Conservation (phyloP, 2,329 filamentous ascomycete species). For the Boeremia exigua region DNA sequence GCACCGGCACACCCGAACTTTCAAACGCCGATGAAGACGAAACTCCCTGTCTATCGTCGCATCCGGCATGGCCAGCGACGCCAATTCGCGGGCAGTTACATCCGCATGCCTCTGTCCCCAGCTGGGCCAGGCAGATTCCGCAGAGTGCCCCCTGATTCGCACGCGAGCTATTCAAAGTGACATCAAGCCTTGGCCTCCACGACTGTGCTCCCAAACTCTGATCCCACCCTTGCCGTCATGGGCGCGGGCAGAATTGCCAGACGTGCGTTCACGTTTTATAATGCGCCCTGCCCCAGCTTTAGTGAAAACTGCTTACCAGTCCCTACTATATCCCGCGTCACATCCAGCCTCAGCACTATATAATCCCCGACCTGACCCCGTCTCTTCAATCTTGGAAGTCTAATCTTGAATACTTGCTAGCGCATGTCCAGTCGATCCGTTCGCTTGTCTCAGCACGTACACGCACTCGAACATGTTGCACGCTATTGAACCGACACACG, state of each 20-base stretch:
- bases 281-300: constrained; percentile 31
- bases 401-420: constrained; percentile 8
- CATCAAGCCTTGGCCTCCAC: constrained; percentile 40
- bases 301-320: constrained; percentile 21
- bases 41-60: constrained; percentile 13
- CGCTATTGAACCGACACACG: constrained; percentile 38
- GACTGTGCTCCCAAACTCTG: constrained; percentile 30
- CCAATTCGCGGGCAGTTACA: constrained; percentile 27
- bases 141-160: constrained; percentile 32
- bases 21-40: constrained; percentile 42
- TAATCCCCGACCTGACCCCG: constrained; percentile 23
- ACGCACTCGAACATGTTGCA: constrained; percentile 41
- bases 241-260: constrained; percentile 36
- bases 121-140: constrained; percentile 20
- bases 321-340: constrained; percentile 23
- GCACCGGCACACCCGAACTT: constrained; percentile 29
- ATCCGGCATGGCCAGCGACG: constrained; percentile 8
- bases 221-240: constrained; percentile 48
- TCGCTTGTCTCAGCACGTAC: constrained; percentile 8
- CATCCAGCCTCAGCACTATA: constrained; percentile 37
- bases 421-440: not conserved
- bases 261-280: constrained; percentile 30
- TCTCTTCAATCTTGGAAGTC: constrained; percentile 16
- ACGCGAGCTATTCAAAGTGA: constrained; percentile 30
- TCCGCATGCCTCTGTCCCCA: constrained; percentile 22